These are phyloP conservation scores for Fraxinus platypoda DNA, from an alignment of 305 asterid species.

Conservation along the genomic window DNA sequence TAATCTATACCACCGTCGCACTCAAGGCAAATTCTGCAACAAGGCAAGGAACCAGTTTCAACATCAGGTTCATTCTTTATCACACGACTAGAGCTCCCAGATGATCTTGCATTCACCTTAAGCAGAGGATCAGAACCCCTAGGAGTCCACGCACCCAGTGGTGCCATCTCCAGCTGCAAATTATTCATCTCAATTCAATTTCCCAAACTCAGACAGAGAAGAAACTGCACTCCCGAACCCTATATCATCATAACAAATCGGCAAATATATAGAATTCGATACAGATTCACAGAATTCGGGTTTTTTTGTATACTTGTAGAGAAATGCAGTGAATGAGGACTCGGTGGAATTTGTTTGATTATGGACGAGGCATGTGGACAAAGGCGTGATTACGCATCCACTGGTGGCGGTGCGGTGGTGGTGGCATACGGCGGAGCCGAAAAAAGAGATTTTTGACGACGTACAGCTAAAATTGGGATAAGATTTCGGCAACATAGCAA, in stretches of 20 bases:
- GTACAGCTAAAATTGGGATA: neutral
- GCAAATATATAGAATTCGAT: neutral
- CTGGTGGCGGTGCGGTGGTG: neutral
- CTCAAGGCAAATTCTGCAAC: conserved; percentile 57
- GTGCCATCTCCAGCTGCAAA: conserved; percentile 37
- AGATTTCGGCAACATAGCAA: neutral
- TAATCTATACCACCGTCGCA: conserved; percentile 36
- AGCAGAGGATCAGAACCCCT: conserved; percentile 48
- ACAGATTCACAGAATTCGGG: neutral
- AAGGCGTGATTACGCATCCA: neutral
- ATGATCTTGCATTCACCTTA: conserved; percentile 13
- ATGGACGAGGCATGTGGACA: neutral
- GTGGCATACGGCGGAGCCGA: neutral
- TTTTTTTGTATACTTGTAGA: neutral
- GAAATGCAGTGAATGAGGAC: neutral
- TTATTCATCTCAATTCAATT: neutral
- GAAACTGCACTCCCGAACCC: neutral
- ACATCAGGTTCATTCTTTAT: conserved; percentile 33
- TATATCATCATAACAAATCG: neutral
- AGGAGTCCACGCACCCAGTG: conserved; percentile 23
- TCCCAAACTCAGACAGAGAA: neutral
- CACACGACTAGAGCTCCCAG: conserved; percentile 24
- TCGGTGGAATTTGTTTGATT: neutral
- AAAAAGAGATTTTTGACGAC: neutral
- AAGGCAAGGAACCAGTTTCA: conserved; percentile 49